Percentiles rank a stretch among this genome's conserved stretches.
Conservation (phyloP, 306 rosid genomes). For the Casuarina cunninghamiana region DNA sequence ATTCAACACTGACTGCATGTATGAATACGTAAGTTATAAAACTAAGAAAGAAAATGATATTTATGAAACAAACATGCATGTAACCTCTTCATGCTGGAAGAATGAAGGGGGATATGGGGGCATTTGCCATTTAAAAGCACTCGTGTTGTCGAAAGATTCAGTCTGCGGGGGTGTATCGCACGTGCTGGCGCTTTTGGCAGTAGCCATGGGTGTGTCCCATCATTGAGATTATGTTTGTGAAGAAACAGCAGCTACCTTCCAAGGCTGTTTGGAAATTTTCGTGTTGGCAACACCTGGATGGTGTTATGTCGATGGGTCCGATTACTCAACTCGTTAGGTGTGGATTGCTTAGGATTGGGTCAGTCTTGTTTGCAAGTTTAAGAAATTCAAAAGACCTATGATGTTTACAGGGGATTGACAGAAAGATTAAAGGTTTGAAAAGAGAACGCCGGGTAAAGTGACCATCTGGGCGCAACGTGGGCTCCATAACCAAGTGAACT, state of each 20-base stretch:
- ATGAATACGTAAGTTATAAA: no score
- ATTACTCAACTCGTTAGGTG: conserved; percentile 1
- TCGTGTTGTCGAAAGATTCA: neutral
- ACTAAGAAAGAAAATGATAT: no score
- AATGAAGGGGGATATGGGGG: neutral
- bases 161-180: neutral
- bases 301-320: conserved; percentile 17
- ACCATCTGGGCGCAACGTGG: neutral
- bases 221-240: conserved; percentile 7
- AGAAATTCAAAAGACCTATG: neutral
- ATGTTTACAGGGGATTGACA: no score
- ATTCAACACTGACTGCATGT: no score
- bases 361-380: conserved; percentile 1
- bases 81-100: no score
- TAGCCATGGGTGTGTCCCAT: neutral
- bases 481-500: neutral
- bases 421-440: neutral
- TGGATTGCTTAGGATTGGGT: conserved; percentile 11
- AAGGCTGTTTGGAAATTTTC: neutral
- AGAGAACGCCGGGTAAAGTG: neutral
- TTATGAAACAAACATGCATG: no score
- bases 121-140: neutral
- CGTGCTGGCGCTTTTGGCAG: neutral
- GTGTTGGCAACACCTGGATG: conserved; percentile 17
- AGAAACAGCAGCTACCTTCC: neutral